phyloP scores from a whole-genome alignment of 2,329 filamentous ascomycete genomes.

The Colletotrichum tropicicola region DNA sequence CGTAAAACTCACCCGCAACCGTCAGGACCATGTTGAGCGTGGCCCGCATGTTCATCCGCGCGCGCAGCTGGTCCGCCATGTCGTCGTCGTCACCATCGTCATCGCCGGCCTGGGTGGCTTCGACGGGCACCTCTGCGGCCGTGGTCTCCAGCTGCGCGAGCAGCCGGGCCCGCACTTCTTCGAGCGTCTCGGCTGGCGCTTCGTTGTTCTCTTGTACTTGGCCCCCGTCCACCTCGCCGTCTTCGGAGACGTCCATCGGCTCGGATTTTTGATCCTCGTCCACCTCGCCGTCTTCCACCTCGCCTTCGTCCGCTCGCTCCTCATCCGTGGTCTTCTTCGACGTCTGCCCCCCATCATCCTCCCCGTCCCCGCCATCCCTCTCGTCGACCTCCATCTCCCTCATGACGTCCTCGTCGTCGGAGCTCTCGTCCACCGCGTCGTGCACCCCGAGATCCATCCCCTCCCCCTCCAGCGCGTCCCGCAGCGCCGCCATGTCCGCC shows the following conservation, averaged over 20 bases:
- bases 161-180: conserved; percentile 57
- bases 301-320: not conserved
- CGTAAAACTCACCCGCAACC: conserved; percentile 87
- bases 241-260: conserved; percentile 55
- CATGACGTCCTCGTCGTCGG: conserved; percentile 47
- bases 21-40: conserved; percentile 93
- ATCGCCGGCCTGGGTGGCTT: conserved; percentile 19
- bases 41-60: conserved; percentile 65
- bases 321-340: conserved; percentile 18
- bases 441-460: conserved; percentile 48
- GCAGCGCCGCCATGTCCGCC: conserved; percentile 59
- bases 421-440: conserved; percentile 56
- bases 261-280: conserved; percentile 36
- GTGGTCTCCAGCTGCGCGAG: conserved; percentile 52
- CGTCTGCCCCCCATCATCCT: not conserved
- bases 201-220: conserved; percentile 43
- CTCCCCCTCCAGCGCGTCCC: conserved; percentile 51
- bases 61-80: conserved; percentile 39
- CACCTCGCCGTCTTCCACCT: conserved; percentile 21
- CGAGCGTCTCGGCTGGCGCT: conserved; percentile 44
- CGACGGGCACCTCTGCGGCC: conserved; percentile 38
- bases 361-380: conserved; percentile 37
- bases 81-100: conserved; percentile 32
- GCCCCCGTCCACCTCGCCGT: conserved; percentile 43
- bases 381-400: conserved; percentile 42